Evolutionary conservation across 2,329 filamentous ascomycete species (phyloP), one percentile per base, ranked within the genome.

Genomic region (Phialocephala sp.): DNA sequence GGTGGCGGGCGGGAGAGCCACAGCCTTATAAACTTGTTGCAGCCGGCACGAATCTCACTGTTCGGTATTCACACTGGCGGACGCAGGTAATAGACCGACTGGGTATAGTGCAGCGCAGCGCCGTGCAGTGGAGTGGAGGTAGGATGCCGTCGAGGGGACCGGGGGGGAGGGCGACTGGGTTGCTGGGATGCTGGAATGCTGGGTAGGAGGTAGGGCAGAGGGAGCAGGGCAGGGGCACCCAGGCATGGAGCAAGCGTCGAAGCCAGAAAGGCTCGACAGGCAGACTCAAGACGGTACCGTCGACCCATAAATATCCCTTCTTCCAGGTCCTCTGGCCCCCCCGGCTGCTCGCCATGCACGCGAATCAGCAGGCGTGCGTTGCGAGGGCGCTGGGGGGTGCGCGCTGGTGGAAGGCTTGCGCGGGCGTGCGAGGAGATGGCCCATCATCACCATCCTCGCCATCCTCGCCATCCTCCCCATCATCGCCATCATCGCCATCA

Each of bases 241-340:
- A n/a, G n/a, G n/a, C 27, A 32, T 32, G 27, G 27, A 32, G 27
- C 27, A 32, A 32, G 27, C 27, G 27, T n/a, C 2, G 35, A 55
- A 6, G 35, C 35, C 12, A 11, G 18, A 24, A 20, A 4, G 11
- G 9, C n/a, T 11, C 12, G 52, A 35, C n/a, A n/a, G n/a, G n/a
- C n/a, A n/a, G n/a, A n/a, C n/a, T n/a, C n/a, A n/a, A n/a, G n/a
- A 24, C 32, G 4, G 32, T 27, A 61, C 11, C 15, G 35, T 24
- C 39, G 56, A 35, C 62, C 62, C 62, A 64, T 59, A 59, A 64
- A 60, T 64, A 64, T 39, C 8, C 8, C 11, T 59, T 59, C 60
- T 32, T 4, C 32, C 41, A 50, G 24, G 12, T 18, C 2, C 36
- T 56, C 62, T 22, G 24, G 12, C 24, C 2, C 36, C 62, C 62